phyloP scores from a whole-genome alignment of 164 flowering plant genomes.

The Vitis cinerea region DNA sequence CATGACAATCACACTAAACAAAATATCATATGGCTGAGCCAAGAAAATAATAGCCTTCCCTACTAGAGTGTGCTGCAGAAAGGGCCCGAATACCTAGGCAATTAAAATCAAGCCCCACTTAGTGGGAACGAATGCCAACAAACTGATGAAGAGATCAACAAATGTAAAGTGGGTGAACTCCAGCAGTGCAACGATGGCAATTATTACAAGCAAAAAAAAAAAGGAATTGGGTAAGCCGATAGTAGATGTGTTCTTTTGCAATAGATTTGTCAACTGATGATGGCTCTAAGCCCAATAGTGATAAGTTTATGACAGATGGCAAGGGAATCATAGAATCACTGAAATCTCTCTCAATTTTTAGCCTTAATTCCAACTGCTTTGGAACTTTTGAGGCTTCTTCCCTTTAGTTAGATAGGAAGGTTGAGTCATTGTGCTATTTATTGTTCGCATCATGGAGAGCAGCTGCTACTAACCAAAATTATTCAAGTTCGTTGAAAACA shows the following conservation, averaged over 20 bases:
- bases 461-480: constrained; percentile 46
- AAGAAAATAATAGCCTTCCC: constrained; percentile 44
- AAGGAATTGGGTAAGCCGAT: constrained; percentile 53
- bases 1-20: constrained; percentile 61
- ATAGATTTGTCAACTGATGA: constrained; percentile 17
- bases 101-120: constrained; percentile 59
- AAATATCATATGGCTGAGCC: constrained; percentile 51
- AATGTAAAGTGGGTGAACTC: constrained; percentile 42
- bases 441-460: constrained; percentile 50
- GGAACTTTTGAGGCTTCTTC: constrained; percentile 31
- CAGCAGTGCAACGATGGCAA: constrained; percentile 36
- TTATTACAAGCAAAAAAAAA: constrained; percentile 31
- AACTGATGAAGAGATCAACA: constrained; percentile 44
- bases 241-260: constrained; percentile 36
- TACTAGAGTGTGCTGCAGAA: constrained; percentile 28
- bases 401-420: constrained; percentile 20
- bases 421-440: constrained; percentile 22
- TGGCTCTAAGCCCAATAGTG: constrained; percentile 41
- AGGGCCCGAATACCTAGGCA: constrained; percentile 50
- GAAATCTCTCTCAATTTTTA: constrained; percentile 46
- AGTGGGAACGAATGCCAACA: constrained; percentile 56
- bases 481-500: constrained; percentile 22
- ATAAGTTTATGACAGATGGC: constrained; percentile 51
- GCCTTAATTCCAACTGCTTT: constrained; percentile 55
- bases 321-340: constrained; percentile 31